Conservation (phyloP, 2,329 filamentous ascomycete species). For the Exophiala dermatitidis region DNA sequence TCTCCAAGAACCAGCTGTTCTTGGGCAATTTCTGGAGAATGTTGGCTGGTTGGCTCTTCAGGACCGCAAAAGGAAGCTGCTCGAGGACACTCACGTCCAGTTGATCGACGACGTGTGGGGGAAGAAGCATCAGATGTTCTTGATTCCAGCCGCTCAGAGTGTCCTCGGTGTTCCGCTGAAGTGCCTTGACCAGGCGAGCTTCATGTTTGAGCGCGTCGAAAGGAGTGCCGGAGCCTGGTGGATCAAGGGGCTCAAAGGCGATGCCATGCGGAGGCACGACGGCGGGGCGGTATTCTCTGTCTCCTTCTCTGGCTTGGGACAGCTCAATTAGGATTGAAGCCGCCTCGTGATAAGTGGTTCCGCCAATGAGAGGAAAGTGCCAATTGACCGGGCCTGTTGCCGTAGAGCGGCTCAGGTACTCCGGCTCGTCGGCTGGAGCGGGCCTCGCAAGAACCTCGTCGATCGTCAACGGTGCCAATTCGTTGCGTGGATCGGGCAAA, state of each 20-base stretch:
- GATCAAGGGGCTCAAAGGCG: slow-evolving; percentile 8
- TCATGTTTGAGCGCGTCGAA: slow-evolving; percentile 17
- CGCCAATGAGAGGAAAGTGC: slow-evolving; percentile 15
- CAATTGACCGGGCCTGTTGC: not conserved
- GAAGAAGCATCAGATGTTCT: slow-evolving; percentile 8
- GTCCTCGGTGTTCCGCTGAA: slow-evolving; percentile 4
- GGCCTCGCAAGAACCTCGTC: slow-evolving; percentile 8
- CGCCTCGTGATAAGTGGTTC: slow-evolving; percentile 13
- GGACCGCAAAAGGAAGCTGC: slow-evolving; percentile 7
- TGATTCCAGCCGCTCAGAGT: slow-evolving; percentile 5
- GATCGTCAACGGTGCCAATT: not conserved
- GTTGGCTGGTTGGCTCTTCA: slow-evolving; percentile 1
- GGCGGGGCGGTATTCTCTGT: not conserved
- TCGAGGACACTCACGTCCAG: slow-evolving; percentile 6
- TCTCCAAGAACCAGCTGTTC: slow-evolving; percentile 1
- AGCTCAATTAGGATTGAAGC: slow-evolving; percentile 9
- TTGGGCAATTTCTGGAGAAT: slow-evolving; percentile 4
- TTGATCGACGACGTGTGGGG: not conserved
- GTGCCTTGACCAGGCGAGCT: slow-evolving; percentile 11
- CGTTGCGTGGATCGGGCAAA: not conserved
- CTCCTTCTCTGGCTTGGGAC: not conserved
- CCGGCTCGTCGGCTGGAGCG: slow-evolving; percentile 11
- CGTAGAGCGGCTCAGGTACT: slow-evolving; percentile 5
- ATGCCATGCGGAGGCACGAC: not conserved
- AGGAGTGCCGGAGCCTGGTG: slow-evolving; percentile 11